These are phyloP conservation scores for Taphrina deformans DNA, from an alignment of 1,139 yeast species.

Conservation along the genomic window DNA sequence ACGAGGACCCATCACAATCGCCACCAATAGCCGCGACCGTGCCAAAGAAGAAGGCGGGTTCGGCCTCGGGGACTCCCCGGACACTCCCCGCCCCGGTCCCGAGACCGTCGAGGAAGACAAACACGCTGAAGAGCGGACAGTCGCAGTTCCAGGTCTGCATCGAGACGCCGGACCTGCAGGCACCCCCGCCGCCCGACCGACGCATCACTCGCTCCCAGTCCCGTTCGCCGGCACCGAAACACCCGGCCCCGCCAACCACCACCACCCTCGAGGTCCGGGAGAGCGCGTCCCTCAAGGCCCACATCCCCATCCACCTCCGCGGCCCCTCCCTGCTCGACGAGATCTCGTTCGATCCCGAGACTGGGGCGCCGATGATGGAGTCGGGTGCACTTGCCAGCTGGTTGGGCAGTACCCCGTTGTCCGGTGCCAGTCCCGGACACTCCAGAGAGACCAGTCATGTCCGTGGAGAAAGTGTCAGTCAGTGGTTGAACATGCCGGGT, in stretches of 20 bases:
- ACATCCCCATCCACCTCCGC: conserved; percentile 11
- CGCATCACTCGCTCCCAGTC: conserved; percentile 29
- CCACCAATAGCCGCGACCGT: not conserved
- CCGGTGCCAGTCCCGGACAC: conserved; percentile 15
- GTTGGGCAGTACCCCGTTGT: conserved; percentile 14
- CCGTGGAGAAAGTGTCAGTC: conserved; percentile 26
- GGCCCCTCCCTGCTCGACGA: conserved; percentile 28
- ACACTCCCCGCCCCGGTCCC: not conserved
- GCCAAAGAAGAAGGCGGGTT: not conserved
- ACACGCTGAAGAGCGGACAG: conserved; percentile 2
- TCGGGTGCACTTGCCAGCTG: conserved; percentile 13
- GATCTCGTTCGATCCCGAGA: conserved; percentile 29
- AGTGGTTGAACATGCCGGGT: conserved; percentile 16
- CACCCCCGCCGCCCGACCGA: conserved; percentile 6
- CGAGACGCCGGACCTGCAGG: not conserved
- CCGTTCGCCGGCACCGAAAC: conserved; percentile 15
- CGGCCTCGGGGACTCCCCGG: not conserved
- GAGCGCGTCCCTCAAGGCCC: not conserved
- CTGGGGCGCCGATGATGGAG: conserved; percentile 32
- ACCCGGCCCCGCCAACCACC: not conserved
- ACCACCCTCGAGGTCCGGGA: not conserved
- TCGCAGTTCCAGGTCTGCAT: conserved; percentile 2
- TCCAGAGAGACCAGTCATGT: conserved; percentile 30
- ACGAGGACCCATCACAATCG: not conserved
- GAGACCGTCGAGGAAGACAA: not conserved